Base-by-base conservation (phyloP, 1,284 basidiomycete genomes). In the Ceratorhiza oryzae-sativae region DNA sequence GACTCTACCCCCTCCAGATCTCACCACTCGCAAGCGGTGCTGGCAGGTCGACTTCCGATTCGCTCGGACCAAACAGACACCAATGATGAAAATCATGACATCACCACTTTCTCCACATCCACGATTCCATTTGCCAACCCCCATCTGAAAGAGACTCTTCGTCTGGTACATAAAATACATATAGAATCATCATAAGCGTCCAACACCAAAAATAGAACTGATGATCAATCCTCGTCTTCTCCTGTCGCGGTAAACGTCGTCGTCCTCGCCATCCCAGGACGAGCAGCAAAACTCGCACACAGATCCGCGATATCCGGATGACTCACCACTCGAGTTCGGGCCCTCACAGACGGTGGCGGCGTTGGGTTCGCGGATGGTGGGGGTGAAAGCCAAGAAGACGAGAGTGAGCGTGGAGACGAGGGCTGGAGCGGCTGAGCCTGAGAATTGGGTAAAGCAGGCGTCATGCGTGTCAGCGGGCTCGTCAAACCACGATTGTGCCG, bases 221-320 rank as follows among this genome's bases (percentile, higher is more conserved):
- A 27, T 23, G 12, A 20, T 45, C 18, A 55, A 9, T n/a, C 8
- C 0, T 70, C 67, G 18, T 58, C 36, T 18, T 70, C 67, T 2
- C 34, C 53, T 8, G 41, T 39, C 39, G 53, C 67, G 30, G 49
- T 70, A 70, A 45, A 70, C 30, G 67, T 70, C 6, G 53, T 70
- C 13, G 67, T 70, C 41, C 55, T 42, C 41, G 55, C 23, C 67
- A 70, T 70, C 34, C 67, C 55, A 27, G 67, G 67, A 12, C 55
- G 51, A 30, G 67, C 67, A 18, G 67, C 39, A 23, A 70, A 70
- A 39, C 67, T 70, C 34, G 67, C 67, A 45, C 53, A 55, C 10
- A 70, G 42, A 18, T 70, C 67, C 12, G 42, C 53, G 27, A 70
- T 55, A 48, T 70, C 67, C n/a, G 67, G 67, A 48, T 70, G 67